These are phyloP conservation scores for Corynespora cassiicola DNA, from an alignment of 2,329 filamentous ascomycete genomes.

Conservation along the genomic window DNA sequence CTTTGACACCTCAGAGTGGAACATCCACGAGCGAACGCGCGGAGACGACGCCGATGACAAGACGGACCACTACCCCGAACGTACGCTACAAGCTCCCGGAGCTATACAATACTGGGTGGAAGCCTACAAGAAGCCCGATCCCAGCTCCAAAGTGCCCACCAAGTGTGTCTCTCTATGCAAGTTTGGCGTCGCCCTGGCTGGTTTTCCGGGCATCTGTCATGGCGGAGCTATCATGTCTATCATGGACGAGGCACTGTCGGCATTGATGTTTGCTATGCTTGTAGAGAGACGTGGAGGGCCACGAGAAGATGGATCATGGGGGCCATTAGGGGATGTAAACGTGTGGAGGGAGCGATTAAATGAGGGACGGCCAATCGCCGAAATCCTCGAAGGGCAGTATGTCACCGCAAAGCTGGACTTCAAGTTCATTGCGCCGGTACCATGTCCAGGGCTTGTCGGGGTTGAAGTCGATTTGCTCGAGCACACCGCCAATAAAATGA, in stretches of 20 bases:
- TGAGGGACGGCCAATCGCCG: slow-evolving; percentile 14
- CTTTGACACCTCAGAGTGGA: slow-evolving; percentile 27
- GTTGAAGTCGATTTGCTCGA: slow-evolving; percentile 29
- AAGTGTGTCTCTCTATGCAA: slow-evolving; percentile 24
- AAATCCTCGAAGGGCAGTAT: slow-evolving; percentile 23
- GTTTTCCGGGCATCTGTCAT: slow-evolving; percentile 74
- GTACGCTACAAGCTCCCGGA: no score
- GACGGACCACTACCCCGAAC: slow-evolving; percentile 21
- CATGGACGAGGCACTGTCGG: slow-evolving; percentile 64
- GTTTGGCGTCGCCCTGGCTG: slow-evolving; percentile 51
- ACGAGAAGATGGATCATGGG: neutral
- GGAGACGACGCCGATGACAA: slow-evolving; percentile 9
- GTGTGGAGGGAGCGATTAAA: slow-evolving; percentile 5
- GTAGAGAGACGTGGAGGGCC: slow-evolving; percentile 2
- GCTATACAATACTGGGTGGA: slow-evolving; percentile 28
- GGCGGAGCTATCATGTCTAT: slow-evolving; percentile 72
- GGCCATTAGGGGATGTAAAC: no score
- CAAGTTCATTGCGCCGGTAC: slow-evolving; percentile 28
- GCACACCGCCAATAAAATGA: slow-evolving; percentile 25
- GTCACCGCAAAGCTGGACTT: slow-evolving; percentile 29
- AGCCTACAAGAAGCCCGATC: slow-evolving; percentile 22
- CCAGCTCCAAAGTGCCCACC: slow-evolving; percentile 15
- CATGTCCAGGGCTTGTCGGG: slow-evolving; percentile 30
- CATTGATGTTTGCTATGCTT: slow-evolving; percentile 18
- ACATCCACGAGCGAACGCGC: slow-evolving; percentile 18